phyloP scores from a whole-genome alignment of 306 rosid genomes.

The Datisca glomerata region DNA sequence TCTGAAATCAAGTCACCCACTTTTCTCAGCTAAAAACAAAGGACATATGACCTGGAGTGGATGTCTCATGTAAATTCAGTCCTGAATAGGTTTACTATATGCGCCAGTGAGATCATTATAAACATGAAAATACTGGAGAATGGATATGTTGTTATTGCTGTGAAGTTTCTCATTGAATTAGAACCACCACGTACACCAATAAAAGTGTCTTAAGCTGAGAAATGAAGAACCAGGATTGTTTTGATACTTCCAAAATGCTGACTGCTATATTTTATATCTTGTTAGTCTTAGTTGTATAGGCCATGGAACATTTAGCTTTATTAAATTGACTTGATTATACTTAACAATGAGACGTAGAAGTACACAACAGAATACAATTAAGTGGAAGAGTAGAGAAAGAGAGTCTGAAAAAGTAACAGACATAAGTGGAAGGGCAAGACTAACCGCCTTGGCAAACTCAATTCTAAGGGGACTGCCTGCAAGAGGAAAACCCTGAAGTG shows the following conservation, averaged over 20 bases:
- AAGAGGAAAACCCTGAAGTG: slow-evolving; percentile 57
- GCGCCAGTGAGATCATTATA: neutral
- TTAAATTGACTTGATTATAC: no score
- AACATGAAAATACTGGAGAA: neutral
- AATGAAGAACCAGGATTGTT: slow-evolving; percentile 4
- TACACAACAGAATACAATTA: slow-evolving; percentile 3
- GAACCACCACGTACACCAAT: no score
- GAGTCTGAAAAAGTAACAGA: slow-evolving; percentile 29
- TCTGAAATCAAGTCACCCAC: no score
- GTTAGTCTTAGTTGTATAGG: no score
- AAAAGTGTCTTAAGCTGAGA: neutral
- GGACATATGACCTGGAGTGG: no score
- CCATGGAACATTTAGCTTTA: no score
- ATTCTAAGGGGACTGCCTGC: slow-evolving; percentile 81
- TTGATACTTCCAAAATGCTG: neutral
- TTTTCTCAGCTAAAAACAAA: no score
- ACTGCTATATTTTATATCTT: no score
- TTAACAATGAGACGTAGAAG: slow-evolving; percentile 4
- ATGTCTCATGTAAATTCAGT: no score
- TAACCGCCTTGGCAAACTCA: slow-evolving; percentile 99
- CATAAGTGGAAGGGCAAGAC: slow-evolving; percentile 56
- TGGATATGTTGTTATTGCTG: neutral
- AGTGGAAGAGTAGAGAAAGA: slow-evolving; percentile 11
- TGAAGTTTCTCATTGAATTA: neutral
- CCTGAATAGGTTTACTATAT: no score